These are phyloP conservation scores for Paramecium caudatum DNA, from an alignment of 73 alveolate species.

Conservation along the genomic window DNA sequence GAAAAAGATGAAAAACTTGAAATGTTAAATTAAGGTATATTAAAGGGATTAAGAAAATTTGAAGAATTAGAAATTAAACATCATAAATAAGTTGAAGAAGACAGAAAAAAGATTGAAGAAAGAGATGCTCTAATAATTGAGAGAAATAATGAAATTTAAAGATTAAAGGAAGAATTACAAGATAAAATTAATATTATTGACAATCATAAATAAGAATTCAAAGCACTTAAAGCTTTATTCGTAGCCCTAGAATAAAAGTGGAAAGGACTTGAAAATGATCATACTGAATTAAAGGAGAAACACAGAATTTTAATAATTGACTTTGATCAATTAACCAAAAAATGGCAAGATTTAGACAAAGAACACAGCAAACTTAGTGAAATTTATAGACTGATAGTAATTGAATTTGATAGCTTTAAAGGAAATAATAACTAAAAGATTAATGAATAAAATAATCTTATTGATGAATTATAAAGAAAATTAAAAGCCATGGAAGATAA, in stretches of 20 bases:
- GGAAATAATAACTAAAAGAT: background rate
- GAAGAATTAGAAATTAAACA: constrained; percentile 19
- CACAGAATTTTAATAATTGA: background rate
- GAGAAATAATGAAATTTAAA: background rate
- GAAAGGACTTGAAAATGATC: constrained; percentile 8
- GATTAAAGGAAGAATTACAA: background rate
- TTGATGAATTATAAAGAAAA: background rate
- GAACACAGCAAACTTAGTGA: background rate
- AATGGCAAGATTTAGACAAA: background rate
- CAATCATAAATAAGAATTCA: background rate
- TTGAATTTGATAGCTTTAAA: constrained; percentile 4
- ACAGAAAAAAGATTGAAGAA: background rate
- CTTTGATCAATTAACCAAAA: background rate
- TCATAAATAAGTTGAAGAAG: constrained; percentile 3
- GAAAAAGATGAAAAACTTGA: background rate
- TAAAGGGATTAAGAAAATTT: background rate
- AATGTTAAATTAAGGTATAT: background rate
- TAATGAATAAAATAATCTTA: background rate
- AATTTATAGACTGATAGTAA: background rate
- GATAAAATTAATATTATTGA: background rate
- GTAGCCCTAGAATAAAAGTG: constrained; percentile 17
- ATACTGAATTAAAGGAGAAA: background rate
- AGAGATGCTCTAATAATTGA: background rate
- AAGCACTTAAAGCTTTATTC: background rate
- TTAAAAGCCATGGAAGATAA: constrained; percentile 14